Evolutionary conservation across 129 eudicot genomes (phyloP), one percentile per base, ranked within the genome.

Genomic region (Saposhnikovia divaricata): DNA sequence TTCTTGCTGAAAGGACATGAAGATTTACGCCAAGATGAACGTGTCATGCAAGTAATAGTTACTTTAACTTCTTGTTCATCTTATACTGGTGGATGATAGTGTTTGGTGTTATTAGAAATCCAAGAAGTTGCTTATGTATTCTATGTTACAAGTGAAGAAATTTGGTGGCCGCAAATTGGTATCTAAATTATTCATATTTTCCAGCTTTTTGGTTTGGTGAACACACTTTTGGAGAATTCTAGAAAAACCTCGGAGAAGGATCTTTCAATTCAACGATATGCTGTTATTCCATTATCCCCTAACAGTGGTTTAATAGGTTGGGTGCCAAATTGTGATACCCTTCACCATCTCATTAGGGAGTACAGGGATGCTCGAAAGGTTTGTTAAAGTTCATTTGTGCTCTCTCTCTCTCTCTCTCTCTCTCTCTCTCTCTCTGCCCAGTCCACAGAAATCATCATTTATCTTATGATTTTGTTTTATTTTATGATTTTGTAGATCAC

Each of bases 1-100:
- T 96, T 96, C 89, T 86, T 96, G 88, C 89, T 96, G 75, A 96
- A 96, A 90, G 99, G 99, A 43, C 99, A 96, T 84, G 99, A 96
- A 84, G 99, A 96, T 83, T 81, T 96, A 73, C 98, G 99, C 43
- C 99, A 96, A 81, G 99, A 96, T 83, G 99, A 96, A 86, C 90
- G 99, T 69, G 99, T 96, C 81, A 96, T 96, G 99, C 99, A 95
- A 96, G 99, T 95, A 45, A 44, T 69, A 27, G 38, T 37, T 73
- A 39, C 73, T 45, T 19, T 68, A 66, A 13, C 23, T 51, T 14
- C 42, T 31, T 77, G 73, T 57, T 25, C 43, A 39, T 74, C 28
- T 40, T 65, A 18, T 76, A 47, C n/a, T 18, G 31, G 72, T 82
- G 45, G 69, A 45, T 73, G 55, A 4, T 34, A 61, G 38, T 59